These are phyloP conservation scores for Fusarium coicis DNA, from an alignment of 2,329 filamentous ascomycete genomes.

Conservation along the genomic window DNA sequence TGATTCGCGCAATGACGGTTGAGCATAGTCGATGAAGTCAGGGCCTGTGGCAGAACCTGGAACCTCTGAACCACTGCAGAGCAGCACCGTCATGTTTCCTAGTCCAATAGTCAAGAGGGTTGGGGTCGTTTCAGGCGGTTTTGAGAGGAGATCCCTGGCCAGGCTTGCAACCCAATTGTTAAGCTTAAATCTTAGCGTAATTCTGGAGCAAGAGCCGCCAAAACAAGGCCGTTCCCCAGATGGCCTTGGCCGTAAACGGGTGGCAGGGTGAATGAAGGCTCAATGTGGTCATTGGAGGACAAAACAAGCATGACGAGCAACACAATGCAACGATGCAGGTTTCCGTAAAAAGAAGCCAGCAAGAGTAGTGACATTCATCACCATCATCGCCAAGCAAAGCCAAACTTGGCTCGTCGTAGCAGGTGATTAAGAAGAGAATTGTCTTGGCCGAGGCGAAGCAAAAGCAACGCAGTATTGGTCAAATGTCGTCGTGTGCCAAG, in stretches of 20 bases:
- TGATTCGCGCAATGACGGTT: not conserved
- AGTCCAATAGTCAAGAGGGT: not conserved
- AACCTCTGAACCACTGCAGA: not conserved
- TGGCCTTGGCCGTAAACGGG: not conserved
- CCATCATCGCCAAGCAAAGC: slow-evolving; percentile 19
- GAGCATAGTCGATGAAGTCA: slow-evolving; percentile 11
- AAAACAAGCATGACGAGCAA: slow-evolving; percentile 13
- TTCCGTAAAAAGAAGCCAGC: slow-evolving; percentile 11
- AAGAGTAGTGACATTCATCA: slow-evolving; percentile 18
- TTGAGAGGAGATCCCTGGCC: slow-evolving; percentile 18
- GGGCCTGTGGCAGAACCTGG: not conserved
- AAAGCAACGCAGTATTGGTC: not conserved
- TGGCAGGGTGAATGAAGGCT: not conserved
- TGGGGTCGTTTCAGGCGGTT: slow-evolving; percentile 15
- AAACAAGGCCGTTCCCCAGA: not conserved
- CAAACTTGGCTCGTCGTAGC: slow-evolving; percentile 21
- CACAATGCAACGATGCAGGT: slow-evolving; percentile 1
- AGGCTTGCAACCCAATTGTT: slow-evolving; percentile 20
- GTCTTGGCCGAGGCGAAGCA: slow-evolving; percentile 38
- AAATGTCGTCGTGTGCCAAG: slow-evolving; percentile 33
- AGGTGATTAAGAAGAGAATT: slow-evolving; percentile 21
- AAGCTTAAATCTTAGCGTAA: slow-evolving; percentile 39
- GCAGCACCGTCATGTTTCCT: not conserved
- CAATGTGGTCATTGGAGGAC: slow-evolving; percentile 7
- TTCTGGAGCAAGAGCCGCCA: slow-evolving; percentile 26